Conservation (phyloP, 768 basidiomycete species). For the Pisolithus tinctorius region DNA sequence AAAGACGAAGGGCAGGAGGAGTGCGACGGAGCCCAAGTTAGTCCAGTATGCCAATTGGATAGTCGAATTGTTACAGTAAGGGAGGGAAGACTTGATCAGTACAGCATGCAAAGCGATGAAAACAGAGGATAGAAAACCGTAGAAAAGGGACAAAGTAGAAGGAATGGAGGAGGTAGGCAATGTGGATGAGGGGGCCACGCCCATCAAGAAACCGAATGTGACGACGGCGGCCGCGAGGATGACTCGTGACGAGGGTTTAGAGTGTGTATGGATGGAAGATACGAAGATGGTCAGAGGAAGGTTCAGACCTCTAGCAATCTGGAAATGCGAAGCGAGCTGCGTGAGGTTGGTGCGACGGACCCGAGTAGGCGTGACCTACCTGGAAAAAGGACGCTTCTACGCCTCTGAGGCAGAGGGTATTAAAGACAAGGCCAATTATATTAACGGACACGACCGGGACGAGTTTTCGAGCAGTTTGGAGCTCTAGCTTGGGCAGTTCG, state of each 20-base stretch:
- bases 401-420: constrained; percentile 68
- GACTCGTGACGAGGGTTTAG: constrained; percentile 47
- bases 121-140: constrained; percentile 64
- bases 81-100: constrained; percentile 64
- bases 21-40: constrained; percentile 58
- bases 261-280: constrained; percentile 52
- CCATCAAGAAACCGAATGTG: constrained; percentile 70
- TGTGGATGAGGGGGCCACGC: constrained; percentile 51
- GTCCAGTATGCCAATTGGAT: constrained; percentile 78
- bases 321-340: background rate
- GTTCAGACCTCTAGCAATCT: constrained; percentile 83
- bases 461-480: constrained; percentile 48
- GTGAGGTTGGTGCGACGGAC: too few relatives aligned
- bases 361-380: constrained; percentile 27
- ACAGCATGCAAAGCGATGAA: constrained; percentile 75
- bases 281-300: constrained; percentile 77
- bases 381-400: constrained; percentile 83
- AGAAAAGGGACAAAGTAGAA: constrained; percentile 54
- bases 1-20: constrained; percentile 59
- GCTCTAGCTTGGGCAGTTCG: constrained; percentile 52
- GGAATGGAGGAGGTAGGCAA: constrained; percentile 39
- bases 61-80: constrained; percentile 62
- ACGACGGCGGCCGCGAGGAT: constrained; percentile 57
- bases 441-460: constrained; percentile 61
- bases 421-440: constrained; percentile 71